These are phyloP conservation scores for Leccinum truebloodii DNA, from an alignment of 768 basidiomycete genomes.

Conservation along the genomic window DNA sequence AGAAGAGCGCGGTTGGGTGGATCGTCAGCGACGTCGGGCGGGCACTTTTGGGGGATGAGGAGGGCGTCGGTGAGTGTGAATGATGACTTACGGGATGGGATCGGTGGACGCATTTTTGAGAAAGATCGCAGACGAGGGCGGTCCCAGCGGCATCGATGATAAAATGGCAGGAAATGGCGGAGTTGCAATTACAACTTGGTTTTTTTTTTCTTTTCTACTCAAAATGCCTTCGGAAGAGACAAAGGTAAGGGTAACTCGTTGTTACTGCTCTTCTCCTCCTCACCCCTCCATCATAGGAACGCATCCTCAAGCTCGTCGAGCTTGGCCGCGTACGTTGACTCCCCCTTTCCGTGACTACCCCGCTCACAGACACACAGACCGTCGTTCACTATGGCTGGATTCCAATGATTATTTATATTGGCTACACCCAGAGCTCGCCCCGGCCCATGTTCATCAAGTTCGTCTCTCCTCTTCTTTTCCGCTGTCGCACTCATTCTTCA, in stretches of 20 bases:
- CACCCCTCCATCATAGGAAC: constrained; percentile 50
- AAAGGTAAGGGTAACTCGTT: constrained; percentile 52
- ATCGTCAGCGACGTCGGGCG: constrained; percentile 75
- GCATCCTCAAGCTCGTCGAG: constrained; percentile 79
- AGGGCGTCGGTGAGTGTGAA: neutral
- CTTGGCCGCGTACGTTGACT: constrained; percentile 68
- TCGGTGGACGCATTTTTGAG: constrained; percentile 38
- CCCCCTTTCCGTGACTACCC: neutral
- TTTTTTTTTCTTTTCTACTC: constrained; percentile 7
- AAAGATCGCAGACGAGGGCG: constrained; percentile 46
- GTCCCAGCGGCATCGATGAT: constrained; percentile 44
- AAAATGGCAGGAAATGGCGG: constrained; percentile 17
- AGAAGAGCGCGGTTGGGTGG: constrained; percentile 90
- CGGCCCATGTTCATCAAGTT: constrained; percentile 96
- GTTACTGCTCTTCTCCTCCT: neutral
- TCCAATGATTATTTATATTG: constrained; percentile 94
- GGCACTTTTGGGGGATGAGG: constrained; percentile 45
- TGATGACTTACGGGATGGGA: constrained; percentile 35
- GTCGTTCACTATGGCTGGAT: constrained; percentile 96
- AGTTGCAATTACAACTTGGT: constrained; percentile 30
- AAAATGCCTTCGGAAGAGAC: constrained; percentile 90
- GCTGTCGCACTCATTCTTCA: neutral
- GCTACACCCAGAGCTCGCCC: constrained; percentile 89
- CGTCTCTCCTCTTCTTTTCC: constrained; percentile 34
- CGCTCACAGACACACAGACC: constrained; percentile 50